Evolutionary conservation across 2,329 filamentous ascomycete species (phyloP).

Genomic region (Colletotrichum tofieldiae): DNA sequence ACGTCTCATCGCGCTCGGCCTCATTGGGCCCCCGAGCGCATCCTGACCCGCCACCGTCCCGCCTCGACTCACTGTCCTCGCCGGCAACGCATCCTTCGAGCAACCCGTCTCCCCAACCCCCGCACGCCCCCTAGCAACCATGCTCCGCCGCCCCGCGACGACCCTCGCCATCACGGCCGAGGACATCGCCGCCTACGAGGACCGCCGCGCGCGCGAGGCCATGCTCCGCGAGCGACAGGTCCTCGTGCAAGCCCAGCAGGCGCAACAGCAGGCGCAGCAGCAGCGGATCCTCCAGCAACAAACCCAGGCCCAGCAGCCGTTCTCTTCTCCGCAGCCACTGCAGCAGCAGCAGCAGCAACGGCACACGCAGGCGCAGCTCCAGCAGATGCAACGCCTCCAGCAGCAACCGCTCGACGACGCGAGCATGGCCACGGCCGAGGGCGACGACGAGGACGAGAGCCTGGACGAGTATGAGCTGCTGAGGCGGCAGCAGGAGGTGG

Average conservation of each 20-base stretch:
- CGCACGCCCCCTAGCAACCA: conserved; percentile 50
- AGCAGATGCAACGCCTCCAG: conserved; percentile 33
- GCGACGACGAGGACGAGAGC: conserved; percentile 34
- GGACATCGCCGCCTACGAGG: conserved; percentile 80
- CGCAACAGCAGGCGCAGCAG: conserved; percentile 31
- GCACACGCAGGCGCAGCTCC: conserved; percentile 31
- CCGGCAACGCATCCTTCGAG: not conserved
- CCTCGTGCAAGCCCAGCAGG: conserved; percentile 42
- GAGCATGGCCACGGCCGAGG: conserved; percentile 36
- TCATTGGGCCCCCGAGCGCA: not conserved
- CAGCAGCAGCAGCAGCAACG: conserved; percentile 29
- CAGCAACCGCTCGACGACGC: conserved; percentile 37
- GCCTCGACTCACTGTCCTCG: not conserved
- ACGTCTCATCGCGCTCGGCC: not conserved
- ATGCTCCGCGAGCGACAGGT: conserved; percentile 41
- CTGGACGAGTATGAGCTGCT: conserved; percentile 40
- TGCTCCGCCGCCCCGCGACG: conserved; percentile 79
- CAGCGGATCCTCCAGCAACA: conserved; percentile 29
- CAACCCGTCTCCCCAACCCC: not conserved
- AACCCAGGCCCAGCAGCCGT: conserved; percentile 23
- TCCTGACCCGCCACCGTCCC: not conserved
- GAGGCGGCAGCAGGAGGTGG: conserved; percentile 35
- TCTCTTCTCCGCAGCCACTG: conserved; percentile 22
- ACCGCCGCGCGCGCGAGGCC: conserved; percentile 66
- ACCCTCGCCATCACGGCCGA: conserved; percentile 78